phyloP scores from a whole-genome alignment of 225 moss, liverwort and hornwort genomes.

The Thuidium tamariscinum region DNA sequence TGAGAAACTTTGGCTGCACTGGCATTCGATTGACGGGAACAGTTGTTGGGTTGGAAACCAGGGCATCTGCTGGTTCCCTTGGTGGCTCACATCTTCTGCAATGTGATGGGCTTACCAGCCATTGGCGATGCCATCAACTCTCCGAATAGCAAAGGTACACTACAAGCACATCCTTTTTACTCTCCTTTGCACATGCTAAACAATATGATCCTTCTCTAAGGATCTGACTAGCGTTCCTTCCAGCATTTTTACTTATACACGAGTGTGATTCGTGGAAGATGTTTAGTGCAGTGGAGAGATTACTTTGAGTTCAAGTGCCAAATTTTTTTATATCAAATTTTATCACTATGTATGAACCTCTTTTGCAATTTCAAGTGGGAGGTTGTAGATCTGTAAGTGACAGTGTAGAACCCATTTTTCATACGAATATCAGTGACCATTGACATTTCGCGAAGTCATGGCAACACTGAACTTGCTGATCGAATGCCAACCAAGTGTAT shows the following conservation, averaged over 20 bases:
- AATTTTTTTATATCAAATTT: background rate
- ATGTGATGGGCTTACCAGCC: slow-evolving; percentile 83
- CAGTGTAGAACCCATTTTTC: background rate
- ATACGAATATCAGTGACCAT: background rate
- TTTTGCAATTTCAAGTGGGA: background rate
- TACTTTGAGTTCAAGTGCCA: background rate
- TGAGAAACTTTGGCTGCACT: background rate
- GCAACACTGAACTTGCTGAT: background rate
- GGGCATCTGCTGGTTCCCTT: slow-evolving; percentile 77
- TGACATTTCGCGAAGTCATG: background rate
- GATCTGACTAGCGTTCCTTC: background rate
- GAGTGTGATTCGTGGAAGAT: background rate
- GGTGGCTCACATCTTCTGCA: slow-evolving; percentile 93
- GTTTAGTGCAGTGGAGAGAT: background rate
- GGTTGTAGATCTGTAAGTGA: background rate
- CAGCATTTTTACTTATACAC: background rate
- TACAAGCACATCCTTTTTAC: background rate
- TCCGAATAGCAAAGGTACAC: slow-evolving; percentile 38
- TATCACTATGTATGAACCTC: background rate
- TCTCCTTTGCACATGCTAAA: background rate
- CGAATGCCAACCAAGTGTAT: background rate
- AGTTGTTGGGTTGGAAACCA: background rate
- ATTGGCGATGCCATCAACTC: slow-evolving; percentile 38
- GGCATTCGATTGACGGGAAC: background rate
- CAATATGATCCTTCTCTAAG: background rate